Evolutionary conservation across 208 protist genomes (phyloP), one percentile per base, ranked within the genome.

Genomic region (Leishmania aethiopica): DNA sequence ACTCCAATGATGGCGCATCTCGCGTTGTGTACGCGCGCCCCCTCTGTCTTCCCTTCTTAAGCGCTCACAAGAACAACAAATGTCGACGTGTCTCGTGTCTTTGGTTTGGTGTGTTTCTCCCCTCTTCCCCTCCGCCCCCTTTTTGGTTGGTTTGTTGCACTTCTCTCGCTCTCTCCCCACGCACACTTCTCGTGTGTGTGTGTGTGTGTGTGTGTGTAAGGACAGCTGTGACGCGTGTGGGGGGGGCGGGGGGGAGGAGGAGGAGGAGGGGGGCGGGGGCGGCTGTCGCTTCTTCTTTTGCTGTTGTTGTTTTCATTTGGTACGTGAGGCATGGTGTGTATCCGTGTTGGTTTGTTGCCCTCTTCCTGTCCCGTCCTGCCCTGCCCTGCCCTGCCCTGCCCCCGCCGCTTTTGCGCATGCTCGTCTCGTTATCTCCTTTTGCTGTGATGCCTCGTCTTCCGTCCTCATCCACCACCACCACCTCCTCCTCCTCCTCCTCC

Each of bases 21-120:
- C 19, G 7, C 59, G 28, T 59, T 59, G 45, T 11, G 45, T 49
- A 11, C 0, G 0, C 0, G 0, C 45, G 45, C 45, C 25, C 6
- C 25, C 25, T 59, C 25, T 25, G 55, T 59, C 55, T 59, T 72
- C 79, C 0, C 55, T 22, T 11, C 55, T 59, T 28, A 59, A 59
- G 55, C 55, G 22, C 55, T 59, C 11, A 1, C 45, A 49, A 11
- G 45, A 49, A 49, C 42, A 49, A 8, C 10, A 28, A 19, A 19
- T 59, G 22, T 59, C 22, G 55, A 59, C 22, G 55, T 59, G 55
- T n/a, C 55, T 77, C 10, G 45, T 49, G 45, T 76, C 81, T 84
- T 67, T 40, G 42, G 45, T 75, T 79, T 84, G 57, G 71, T 76
- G 77, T 70, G 0, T 35, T 40, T n/a, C 57, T 17, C 37, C 13